Evolutionary conservation across 2,329 filamentous ascomycete genomes (phyloP).

Genomic region (Boeremia exigua): DNA sequence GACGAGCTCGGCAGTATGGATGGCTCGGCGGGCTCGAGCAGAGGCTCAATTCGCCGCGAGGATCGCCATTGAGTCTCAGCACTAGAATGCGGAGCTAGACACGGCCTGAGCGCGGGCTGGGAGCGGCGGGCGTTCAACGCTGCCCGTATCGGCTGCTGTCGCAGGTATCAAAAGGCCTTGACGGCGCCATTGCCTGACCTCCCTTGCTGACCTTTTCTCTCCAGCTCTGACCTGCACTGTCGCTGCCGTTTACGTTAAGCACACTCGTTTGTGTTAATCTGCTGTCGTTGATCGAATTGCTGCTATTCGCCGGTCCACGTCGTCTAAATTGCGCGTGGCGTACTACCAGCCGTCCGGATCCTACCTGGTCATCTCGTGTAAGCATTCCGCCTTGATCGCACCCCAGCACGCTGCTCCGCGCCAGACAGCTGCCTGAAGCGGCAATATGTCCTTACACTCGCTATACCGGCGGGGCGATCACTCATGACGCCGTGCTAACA

Average conservation of each 20-base stretch:
- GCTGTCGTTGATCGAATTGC: conserved; percentile 1
- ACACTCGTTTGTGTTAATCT: conserved; percentile 12
- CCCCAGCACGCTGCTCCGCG: conserved; percentile 6
- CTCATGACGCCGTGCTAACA: conserved; percentile 29
- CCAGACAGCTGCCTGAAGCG: conserved; percentile 10
- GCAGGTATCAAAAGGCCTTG: conserved; percentile 16
- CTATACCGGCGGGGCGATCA: background rate
- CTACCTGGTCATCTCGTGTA: conserved; percentile 9
- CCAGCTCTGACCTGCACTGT: background rate
- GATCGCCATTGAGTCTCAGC: conserved; percentile 15
- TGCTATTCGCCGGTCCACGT: conserved; percentile 2
- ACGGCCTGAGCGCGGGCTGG: conserved; percentile 13
- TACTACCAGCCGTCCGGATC: conserved; percentile 7
- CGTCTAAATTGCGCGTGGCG: conserved; percentile 16
- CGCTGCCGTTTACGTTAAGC: background rate
- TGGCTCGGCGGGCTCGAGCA: background rate
- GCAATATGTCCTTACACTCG: conserved; percentile 8
- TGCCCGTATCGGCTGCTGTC: conserved; percentile 14
- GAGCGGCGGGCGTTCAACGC: conserved; percentile 15
- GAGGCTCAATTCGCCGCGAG: conserved; percentile 12
- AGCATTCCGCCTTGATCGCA: conserved; percentile 7
- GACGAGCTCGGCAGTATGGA: background rate
- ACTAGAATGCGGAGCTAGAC: background rate
- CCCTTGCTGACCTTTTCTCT: conserved; percentile 9
- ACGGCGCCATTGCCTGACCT: conserved; percentile 8